Base-by-base conservation (phyloP, 192 early-diverging fungal genomes). In the Entomortierella chlamydospora region DNA sequence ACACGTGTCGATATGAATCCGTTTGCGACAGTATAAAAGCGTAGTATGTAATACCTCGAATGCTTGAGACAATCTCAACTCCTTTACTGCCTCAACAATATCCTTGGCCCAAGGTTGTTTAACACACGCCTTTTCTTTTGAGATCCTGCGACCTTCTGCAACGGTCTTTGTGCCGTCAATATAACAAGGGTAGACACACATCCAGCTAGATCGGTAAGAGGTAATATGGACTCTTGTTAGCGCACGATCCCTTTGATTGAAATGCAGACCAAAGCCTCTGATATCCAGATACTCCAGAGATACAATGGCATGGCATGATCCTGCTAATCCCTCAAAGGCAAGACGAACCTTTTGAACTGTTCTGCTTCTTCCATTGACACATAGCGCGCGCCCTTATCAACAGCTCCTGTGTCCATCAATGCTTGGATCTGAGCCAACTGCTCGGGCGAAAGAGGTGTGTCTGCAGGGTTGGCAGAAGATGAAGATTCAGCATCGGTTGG, bases 111-210 rank as follows among this genome's bases (percentile, higher is more conserved):
- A 85, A 18, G 91, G 91, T 25, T 84, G 81, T 25, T 87, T 85
- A 1, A 90, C 79, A 17, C 74, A 78, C 18, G 90, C 87, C 62
- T 84, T 57, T 12, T 34, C 47, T 31, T 84, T 80, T 22, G 85
- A 66, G 47, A 93, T 89, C 60, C 83, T 86, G 58, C 92, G 91
- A 10, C 92, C 92, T 50, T 88, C 67, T 33, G 81, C 72, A 15
- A 89, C 56, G 0, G 91, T 89, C 53, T 88, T 86, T 20, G 81
- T 76, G 17, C 77, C 82, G 72, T 93, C 90, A 64, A 93, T 91
- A 52, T 93, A 93, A 33, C 86, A 82, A 29, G 92, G 92, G 72
- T 93, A 93, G 2, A 93, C 69, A 57, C 90, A 91, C 49, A 93
- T 78, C 92, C 92, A 93, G 50, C 87, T 89, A 64, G 23, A 45